Conservation (phyloP, 306 rosid genomes). For the Cicer cuneatum region DNA sequence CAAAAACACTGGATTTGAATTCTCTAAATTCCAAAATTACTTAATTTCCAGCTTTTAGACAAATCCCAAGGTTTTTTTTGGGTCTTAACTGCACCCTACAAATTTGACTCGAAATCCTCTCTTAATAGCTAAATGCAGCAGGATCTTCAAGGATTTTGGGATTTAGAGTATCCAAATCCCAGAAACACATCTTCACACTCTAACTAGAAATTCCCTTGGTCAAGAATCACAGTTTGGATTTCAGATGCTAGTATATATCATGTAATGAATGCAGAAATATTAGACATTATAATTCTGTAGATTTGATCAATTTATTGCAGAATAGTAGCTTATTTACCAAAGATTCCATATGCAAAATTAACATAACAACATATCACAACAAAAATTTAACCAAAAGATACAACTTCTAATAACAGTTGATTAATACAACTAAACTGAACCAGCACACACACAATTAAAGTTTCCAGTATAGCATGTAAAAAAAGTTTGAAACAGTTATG, state of each 20-base stretch:
- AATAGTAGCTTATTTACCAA: conserved; percentile 18
- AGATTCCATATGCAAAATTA: conserved; percentile 6
- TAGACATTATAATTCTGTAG: conserved; percentile 19
- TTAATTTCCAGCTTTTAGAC: no score
- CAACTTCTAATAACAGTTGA: not conserved
- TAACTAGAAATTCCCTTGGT: conserved; percentile 2
- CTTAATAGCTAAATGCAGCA: no score
- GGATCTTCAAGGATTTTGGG: no score
- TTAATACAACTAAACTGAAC: conserved; percentile 12
- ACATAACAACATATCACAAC: not conserved
- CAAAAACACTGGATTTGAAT: not conserved
- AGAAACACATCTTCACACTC: not conserved
- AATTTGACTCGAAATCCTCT: no score
- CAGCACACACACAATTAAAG: not conserved
- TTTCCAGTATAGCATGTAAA: not conserved
- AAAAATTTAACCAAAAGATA: not conserved
- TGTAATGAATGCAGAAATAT: not conserved
- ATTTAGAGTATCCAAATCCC: no score
- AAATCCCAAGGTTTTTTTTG: no score
- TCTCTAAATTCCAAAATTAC: no score
- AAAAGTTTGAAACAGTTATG: not conserved
- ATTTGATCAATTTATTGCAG: not conserved
- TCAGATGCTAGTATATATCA: not conserved
- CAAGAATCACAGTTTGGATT: not conserved
- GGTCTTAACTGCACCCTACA: no score